Conservation (phyloP, 2,329 filamentous ascomycete species). For the Phyllosticta citriasiana region DNA sequence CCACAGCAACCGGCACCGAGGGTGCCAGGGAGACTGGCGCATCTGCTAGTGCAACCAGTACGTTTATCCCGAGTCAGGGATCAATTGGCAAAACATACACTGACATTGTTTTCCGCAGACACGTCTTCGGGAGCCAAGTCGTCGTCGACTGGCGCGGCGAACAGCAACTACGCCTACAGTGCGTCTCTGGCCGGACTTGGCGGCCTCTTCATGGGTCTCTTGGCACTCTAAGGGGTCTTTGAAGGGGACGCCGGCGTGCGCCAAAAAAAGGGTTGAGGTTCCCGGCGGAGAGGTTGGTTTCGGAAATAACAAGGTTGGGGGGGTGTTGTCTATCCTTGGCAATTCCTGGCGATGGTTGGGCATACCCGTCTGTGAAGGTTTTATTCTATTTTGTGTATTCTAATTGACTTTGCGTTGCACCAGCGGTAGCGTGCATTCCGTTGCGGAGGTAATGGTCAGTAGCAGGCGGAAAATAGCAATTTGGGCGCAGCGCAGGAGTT, state of each 20-base stretch:
- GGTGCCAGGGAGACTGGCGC: slow-evolving; percentile 13
- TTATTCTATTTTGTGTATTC: background rate
- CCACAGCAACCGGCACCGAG: slow-evolving; percentile 16
- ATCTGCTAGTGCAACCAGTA: background rate
- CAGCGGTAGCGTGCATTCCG: background rate
- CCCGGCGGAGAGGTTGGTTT: background rate
- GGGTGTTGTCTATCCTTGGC: background rate
- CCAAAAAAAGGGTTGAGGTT: background rate
- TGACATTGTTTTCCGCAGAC: background rate
- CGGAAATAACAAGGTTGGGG: background rate
- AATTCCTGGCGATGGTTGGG: background rate
- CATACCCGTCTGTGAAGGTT: background rate
- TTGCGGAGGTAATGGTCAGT: background rate
- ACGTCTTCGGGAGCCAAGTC: background rate
- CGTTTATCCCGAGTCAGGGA: background rate
- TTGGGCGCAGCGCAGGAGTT: background rate
- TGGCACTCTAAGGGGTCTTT: slow-evolving; percentile 2
- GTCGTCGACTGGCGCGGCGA: background rate
- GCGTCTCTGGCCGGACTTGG: background rate
- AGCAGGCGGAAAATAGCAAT: background rate
- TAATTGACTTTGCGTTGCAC: background rate
- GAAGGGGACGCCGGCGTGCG: background rate
- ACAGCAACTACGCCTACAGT: background rate
- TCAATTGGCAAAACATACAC: background rate
- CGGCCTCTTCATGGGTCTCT: slow-evolving; percentile 3